Percentiles rank a stretch among this genome's conserved stretches.
phyloP scores from a whole-genome alignment of 1,139 yeast genomes.

The Debaryomyces subglobosus region DNA sequence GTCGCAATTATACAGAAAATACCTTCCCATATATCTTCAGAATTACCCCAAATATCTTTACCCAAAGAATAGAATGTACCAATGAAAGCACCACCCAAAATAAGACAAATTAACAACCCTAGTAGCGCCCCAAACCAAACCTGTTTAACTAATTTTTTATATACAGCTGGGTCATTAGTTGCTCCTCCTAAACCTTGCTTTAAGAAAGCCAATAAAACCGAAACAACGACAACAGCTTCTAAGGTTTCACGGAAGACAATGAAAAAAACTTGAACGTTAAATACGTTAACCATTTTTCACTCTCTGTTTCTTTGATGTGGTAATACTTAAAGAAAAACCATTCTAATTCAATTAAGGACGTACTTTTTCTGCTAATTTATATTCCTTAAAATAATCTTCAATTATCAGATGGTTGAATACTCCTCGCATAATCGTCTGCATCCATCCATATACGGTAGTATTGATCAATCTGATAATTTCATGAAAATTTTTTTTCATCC shows the following conservation, averaged over 20 bases:
- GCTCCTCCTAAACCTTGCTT: slow-evolving; percentile 76
- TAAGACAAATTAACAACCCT: slow-evolving; percentile 75
- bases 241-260: slow-evolving; percentile 87
- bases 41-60: slow-evolving; percentile 78
- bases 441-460: background rate
- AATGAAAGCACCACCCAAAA: slow-evolving; percentile 83
- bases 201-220: slow-evolving; percentile 86
- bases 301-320: background rate
- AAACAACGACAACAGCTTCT: slow-evolving; percentile 87
- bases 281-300: slow-evolving; percentile 41
- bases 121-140: slow-evolving; percentile 77
- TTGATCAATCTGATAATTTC: slow-evolving; percentile 5
- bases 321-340: background rate
- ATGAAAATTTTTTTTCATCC: background rate
- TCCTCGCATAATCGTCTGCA: slow-evolving; percentile 1
- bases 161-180: slow-evolving; percentile 51
- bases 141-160: slow-evolving; percentile 66
- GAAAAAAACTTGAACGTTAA: slow-evolving; percentile 69
- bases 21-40: slow-evolving; percentile 96
- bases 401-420: background rate
- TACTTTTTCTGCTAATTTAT: background rate
- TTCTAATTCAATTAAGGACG: background rate
- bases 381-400: background rate
- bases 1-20: slow-evolving; percentile 82
- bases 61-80: slow-evolving; percentile 81